These are phyloP conservation scores for Artemisia argyi DNA, from an alignment of 129 eudicot genomes.

Conservation along the genomic window DNA sequence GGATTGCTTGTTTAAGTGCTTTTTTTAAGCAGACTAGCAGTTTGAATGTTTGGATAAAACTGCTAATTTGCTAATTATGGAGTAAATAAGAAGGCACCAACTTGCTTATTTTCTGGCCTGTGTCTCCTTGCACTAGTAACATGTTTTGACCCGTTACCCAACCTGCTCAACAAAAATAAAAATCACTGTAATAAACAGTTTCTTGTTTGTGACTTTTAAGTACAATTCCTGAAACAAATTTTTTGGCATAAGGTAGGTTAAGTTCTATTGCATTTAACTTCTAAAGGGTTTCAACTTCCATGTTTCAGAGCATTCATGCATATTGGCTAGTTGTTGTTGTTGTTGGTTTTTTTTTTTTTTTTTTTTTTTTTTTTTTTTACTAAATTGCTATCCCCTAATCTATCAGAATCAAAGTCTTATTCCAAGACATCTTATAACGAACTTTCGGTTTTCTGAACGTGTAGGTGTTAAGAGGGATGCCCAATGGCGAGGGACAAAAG, in stretches of 20 bases:
- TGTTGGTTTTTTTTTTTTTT: too few relatives aligned
- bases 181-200: too few relatives aligned
- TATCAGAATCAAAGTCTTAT: background rate
- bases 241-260: background rate
- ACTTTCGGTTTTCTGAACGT: background rate
- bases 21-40: too few relatives aligned
- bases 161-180: too few relatives aligned
- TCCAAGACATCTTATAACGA: background rate
- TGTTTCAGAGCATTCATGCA: background rate
- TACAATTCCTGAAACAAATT: background rate
- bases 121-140: too few relatives aligned
- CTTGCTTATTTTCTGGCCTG: too few relatives aligned
- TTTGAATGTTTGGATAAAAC: too few relatives aligned
- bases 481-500: slow-evolving; percentile 83
- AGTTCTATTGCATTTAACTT: background rate
- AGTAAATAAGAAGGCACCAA: too few relatives aligned
- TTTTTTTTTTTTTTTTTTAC: too few relatives aligned
- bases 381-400: background rate
- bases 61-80: too few relatives aligned
- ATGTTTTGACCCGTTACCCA: too few relatives aligned
- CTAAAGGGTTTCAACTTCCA: background rate
- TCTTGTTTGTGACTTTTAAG: background rate
- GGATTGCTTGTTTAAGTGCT: too few relatives aligned
- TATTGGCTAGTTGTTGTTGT: background rate
- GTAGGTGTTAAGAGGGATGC: slow-evolving; percentile 94